Base-by-base conservation (phyloP, 2,329 filamentous ascomycete species). In the Trichoderma harzianum region DNA sequence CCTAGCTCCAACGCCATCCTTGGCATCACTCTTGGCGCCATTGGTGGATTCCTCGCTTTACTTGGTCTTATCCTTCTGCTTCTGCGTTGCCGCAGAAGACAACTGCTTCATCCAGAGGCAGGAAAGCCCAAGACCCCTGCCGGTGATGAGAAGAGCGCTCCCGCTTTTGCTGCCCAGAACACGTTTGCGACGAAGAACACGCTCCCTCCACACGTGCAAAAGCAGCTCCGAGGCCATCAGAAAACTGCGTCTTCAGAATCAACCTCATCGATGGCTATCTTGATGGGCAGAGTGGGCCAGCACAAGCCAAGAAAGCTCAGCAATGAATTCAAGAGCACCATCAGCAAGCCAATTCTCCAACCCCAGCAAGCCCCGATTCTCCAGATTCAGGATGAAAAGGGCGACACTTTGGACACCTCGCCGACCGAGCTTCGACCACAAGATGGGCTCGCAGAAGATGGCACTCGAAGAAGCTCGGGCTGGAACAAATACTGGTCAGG, bases 401-500 rank as follows among this genome's bases (percentile, higher is more conserved):
- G 80, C 10, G 81, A 84, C 5, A 80, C 82, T 3, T 85, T 84
- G 71, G 79, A 80, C 6, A 75, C 80, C 2, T 74, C 75, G 2
- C 77, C 79, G 47, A 77, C 73, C 3, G 78, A 79, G 78, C 83
- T 82, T 72, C 83, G 80, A 70, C 78, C 79, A 74, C 79, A 77
- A 73, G 79, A 78, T 57, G 76, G 73, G 72, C 82, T 70, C 73
- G 75, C 73, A 73, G 81, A 86, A 64, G 85, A 83, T 63, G 82
- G 81, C 58, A 82, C 84, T 24, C 85, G 89, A 70, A 86, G 89
- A 77, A 93, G 90, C 76, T 93, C 91, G 4, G 91, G 91, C 62
- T 94, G 92, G 92, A 93, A 93, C 79, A 84, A 89, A 68, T 94
- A 93, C 81, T 94, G 92, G 88, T 92, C 91, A 16, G 91, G 91